Base-by-base conservation (phyloP, 2,329 filamentous ascomycete species). In the Camillea tinctor region DNA sequence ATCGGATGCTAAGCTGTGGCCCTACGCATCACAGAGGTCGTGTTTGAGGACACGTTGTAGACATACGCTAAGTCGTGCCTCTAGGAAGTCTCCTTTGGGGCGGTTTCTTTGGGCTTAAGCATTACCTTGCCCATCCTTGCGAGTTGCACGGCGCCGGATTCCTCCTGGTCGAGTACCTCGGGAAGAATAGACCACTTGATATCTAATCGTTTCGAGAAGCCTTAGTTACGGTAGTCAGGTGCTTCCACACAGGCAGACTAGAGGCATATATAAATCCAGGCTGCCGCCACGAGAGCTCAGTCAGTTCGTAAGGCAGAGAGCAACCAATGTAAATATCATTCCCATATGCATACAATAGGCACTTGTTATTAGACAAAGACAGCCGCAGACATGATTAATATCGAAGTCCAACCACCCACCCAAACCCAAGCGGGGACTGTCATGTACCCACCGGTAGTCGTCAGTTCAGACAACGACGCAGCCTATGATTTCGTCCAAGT, bases 381-480 rank as follows among this genome's bases (percentile, higher is more conserved):
- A 3, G 23, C 54, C 40, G 51, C 30, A 48, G 61, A 51, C 50
- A 71, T 71, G 68, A 52, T 65, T 24, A 59, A 55, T 8, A 50
- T 71, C 54, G 61, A 60, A 63, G 67, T 71, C 50, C 66, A 70
- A 56, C 68, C 69, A 15, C 69, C 69, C 3, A 30, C 57, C 1
- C 68, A 69, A 60, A 62, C 55, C 51, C 68, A 69, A 54, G 64
- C 61, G 8, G 65, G 69, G 8, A 51, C 60, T 7, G 52, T 66
- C n/a, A 55, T 71, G 50, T 69, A 69, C n/a, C 69, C 69, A 22
- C 69, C 69, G 2, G 53, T 71, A 1, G 69, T 71, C 0, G 52
- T 71, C 17, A 69, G 64, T 54, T 66, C 59, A 13, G 60, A 56
- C 4, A 64, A 21, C 23, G 50, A 60, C 17, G 59, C 63, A 20